Evolutionary conservation across 1,284 basidiomycete species (phyloP).

Genomic region (Pseudozyma tsukubaensis): DNA sequence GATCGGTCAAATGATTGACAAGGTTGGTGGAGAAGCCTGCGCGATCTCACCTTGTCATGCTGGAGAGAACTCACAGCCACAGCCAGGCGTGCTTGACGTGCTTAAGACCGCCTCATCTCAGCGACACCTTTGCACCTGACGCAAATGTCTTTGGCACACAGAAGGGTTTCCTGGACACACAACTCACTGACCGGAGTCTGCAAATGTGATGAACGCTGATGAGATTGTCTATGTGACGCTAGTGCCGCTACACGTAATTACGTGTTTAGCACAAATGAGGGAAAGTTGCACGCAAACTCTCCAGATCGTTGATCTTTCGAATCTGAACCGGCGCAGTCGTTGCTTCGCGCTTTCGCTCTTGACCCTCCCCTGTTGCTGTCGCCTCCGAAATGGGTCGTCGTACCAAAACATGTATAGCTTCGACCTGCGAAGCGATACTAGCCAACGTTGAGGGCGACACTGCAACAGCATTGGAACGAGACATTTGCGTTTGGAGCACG

Average conservation of each 20-base stretch:
- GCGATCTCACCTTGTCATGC: too few species aligned
- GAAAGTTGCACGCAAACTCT: slow-evolving; percentile 18
- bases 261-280: slow-evolving; percentile 29
- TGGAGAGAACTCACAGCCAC: too few species aligned
- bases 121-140: too few species aligned
- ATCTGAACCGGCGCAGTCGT: slow-evolving; percentile 8
- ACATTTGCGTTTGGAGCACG: slow-evolving; percentile 20
- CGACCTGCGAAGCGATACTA: slow-evolving; percentile 27
- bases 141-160: too few species aligned
- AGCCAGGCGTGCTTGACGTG: too few species aligned
- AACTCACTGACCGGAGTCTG: too few species aligned
- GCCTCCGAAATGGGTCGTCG: slow-evolving; percentile 15
- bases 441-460: slow-evolving; percentile 13
- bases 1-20: too few species aligned
- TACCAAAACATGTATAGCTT: slow-evolving; percentile 43
- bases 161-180: too few species aligned
- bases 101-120: too few species aligned
- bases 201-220: background rate
- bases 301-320: slow-evolving; percentile 25
- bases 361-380: background rate
- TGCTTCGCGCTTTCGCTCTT: background rate
- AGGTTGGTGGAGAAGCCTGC: too few species aligned
- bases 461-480: background rate
- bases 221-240: background rate
- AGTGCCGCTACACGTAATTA: background rate